Evolutionary conservation across 345 rosid genomes (phyloP).

Genomic region (Abelmoschus esculentus): DNA sequence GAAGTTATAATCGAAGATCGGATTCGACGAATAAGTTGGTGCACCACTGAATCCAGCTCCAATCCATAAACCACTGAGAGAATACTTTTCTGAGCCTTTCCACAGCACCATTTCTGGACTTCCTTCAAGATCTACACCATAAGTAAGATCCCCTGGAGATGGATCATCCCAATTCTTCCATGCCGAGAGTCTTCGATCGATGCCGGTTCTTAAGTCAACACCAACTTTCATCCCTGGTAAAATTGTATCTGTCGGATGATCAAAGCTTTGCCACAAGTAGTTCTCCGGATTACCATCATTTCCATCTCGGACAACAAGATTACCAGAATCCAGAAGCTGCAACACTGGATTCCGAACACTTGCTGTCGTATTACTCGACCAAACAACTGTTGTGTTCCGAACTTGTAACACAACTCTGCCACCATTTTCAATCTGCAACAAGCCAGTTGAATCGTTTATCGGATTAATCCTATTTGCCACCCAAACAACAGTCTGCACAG

Average conservation of each 20-base stretch:
- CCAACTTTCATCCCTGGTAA: conserved; percentile 45
- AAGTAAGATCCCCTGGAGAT: conserved; percentile 9
- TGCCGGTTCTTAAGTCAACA: background rate
- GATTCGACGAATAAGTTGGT: background rate
- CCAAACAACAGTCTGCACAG: conserved; percentile 9
- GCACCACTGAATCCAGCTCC: conserved; percentile 34
- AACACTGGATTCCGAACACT: background rate
- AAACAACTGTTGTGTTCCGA: background rate
- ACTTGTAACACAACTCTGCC: conserved; percentile 3
- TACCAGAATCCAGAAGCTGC: conserved; percentile 24
- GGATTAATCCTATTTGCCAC: conserved; percentile 17
- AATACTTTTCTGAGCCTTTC: conserved; percentile 5
- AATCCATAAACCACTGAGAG: conserved; percentile 41
- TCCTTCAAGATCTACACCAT: background rate
- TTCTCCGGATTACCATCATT: background rate
- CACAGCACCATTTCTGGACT: conserved; percentile 7
- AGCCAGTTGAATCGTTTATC: background rate
- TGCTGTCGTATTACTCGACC: conserved; percentile 2
- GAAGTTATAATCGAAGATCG: conserved; percentile 18
- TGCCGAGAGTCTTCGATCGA: background rate
- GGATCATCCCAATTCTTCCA: conserved; percentile 18
- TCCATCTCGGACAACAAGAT: conserved; percentile 30
- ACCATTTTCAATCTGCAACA: background rate
- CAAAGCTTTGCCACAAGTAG: conserved; percentile 50
- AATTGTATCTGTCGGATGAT: conserved; percentile 35